A percentile compares a stretch with the other conserved stretches of the same genome.
phyloP scores from a whole-genome alignment of 179 eudicot genomes.

The Beta macrorhiza region DNA sequence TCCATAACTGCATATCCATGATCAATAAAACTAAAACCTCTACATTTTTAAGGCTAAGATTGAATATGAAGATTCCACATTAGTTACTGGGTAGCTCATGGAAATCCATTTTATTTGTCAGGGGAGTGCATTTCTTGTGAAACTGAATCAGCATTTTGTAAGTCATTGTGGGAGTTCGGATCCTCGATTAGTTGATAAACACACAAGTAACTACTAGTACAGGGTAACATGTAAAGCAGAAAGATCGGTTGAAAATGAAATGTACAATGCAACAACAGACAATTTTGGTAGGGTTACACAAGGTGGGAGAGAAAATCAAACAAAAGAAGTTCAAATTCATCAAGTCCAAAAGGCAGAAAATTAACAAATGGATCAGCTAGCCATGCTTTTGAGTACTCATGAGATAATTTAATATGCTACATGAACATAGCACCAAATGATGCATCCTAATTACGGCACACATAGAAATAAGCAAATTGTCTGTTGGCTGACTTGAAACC shows the following conservation, averaged over 20 bases:
- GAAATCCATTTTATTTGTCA: background rate
- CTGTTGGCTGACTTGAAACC: background rate
- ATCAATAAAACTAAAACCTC: background rate
- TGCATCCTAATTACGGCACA: background rate
- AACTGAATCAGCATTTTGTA: background rate
- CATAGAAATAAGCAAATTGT: background rate
- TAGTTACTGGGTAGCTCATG: background rate
- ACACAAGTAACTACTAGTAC: background rate
- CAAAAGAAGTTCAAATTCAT: background rate
- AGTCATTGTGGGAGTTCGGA: background rate
- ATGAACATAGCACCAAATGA: background rate
- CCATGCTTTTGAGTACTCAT: background rate
- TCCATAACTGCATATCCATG: background rate
- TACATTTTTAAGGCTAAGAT: background rate
- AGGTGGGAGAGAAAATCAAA: background rate
- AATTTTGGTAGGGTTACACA: background rate
- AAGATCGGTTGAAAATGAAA: background rate
- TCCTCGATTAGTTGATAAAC: background rate
- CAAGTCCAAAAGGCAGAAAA: background rate
- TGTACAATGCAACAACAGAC: background rate
- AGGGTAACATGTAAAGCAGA: background rate
- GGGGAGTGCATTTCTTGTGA: background rate
- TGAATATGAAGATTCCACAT: background rate
- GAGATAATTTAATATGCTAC: background rate
- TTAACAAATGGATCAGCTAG: background rate